Evolutionary conservation across 768 basidiomycete species (phyloP), one percentile per base, ranked within the genome.

Genomic region (Psilocybe tampanensis): DNA sequence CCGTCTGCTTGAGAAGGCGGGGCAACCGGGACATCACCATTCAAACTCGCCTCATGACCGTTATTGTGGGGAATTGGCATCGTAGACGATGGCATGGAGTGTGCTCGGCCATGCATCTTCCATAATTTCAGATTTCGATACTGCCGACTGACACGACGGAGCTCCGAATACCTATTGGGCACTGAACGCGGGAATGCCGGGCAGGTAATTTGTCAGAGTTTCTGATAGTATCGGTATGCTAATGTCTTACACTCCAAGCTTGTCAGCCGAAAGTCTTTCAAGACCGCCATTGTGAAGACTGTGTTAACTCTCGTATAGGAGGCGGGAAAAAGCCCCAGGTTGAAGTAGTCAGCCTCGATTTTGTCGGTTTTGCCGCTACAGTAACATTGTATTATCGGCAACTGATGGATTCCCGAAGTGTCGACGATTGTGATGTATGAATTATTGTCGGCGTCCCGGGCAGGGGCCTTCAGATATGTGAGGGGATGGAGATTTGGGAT

Each of bases 161-260:
- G 57, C 42, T 66, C 64, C 1, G 19, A 5, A 33, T 66, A 65
- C 8, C 63, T 47, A 26, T 68, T 62, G 4, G 56, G 56, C 0
- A 64, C 58, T 18, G 22, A 5, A 3, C n/a, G 1, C 19, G 55
- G 54, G 33, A 58, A 60, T 3, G 53, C 36, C 9, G 33, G 33
- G 19, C 29, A 48, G n/a, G 62, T 64, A 9, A 44, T 13, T n/a
- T 56, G 33, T 1, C 59, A 29, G 1, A 64, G 24, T 29, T 58
- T 55, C 17, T 48, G 22, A 26, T 52, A 58, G 42, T 56, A 60
- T 22, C 59, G 55, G 42, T 60, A 53, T 1, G 54, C 33, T 3
- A 49, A 44, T 1, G 56, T 56, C 22, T 57, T 54, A 33, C 56
- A 60, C 48, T 60, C 59, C 22, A 63, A 41, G 33, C 52, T 59